Percentiles rank a stretch among this genome's conserved stretches.
phyloP scores from a whole-genome alignment of 352 stramenopile genomes.

The Thraustochytrium striatum region DNA sequence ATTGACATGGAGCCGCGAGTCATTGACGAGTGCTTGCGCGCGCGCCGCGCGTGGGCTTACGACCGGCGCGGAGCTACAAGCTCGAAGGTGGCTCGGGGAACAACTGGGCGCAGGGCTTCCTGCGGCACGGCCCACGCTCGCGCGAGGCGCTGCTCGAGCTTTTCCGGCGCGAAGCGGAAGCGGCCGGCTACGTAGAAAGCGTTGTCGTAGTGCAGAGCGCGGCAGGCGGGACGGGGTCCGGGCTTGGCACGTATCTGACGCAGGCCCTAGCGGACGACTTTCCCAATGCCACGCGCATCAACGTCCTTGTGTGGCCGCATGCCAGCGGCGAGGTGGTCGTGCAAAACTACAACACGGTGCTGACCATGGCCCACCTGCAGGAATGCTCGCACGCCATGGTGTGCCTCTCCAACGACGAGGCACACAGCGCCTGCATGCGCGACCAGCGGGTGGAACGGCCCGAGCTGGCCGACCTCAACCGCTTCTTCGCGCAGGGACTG shows the following conservation, averaged over 20 bases:
- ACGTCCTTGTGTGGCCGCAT: slow-evolving; percentile 76
- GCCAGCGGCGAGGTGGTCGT: slow-evolving; percentile 74
- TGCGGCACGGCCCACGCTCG: slow-evolving; percentile 58
- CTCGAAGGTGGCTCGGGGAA: slow-evolving; percentile 58
- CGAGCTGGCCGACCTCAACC: slow-evolving; percentile 31
- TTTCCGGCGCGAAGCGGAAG: slow-evolving; percentile 65
- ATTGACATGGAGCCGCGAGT: slow-evolving; percentile 77
- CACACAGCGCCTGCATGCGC: slow-evolving; percentile 61
- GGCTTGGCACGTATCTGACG: slow-evolving; percentile 72
- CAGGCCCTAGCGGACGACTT: slow-evolving; percentile 67
- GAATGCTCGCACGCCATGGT: slow-evolving; percentile 61
- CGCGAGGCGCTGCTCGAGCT: slow-evolving; percentile 61
- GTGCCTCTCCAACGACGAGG: slow-evolving; percentile 68
- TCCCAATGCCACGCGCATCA: slow-evolving; percentile 61
- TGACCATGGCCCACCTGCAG: slow-evolving; percentile 73
- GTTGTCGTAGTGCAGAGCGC: slow-evolving; percentile 74
- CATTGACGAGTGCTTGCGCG: slow-evolving; percentile 60
- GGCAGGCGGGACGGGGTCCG: slow-evolving; percentile 76
- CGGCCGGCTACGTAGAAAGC: slow-evolving; percentile 65
- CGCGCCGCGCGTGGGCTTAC: slow-evolving; percentile 50
- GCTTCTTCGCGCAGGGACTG: neutral
- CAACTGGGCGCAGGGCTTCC: slow-evolving; percentile 72
- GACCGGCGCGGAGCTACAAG: neutral
- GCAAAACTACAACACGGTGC: slow-evolving; percentile 81
- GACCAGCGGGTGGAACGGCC: slow-evolving; percentile 62